Percentiles rank a stretch among this genome's conserved stretches.
Conservation (phyloP, 2,329 filamentous ascomycete species). For the Byssoonygena ceratinophila region DNA sequence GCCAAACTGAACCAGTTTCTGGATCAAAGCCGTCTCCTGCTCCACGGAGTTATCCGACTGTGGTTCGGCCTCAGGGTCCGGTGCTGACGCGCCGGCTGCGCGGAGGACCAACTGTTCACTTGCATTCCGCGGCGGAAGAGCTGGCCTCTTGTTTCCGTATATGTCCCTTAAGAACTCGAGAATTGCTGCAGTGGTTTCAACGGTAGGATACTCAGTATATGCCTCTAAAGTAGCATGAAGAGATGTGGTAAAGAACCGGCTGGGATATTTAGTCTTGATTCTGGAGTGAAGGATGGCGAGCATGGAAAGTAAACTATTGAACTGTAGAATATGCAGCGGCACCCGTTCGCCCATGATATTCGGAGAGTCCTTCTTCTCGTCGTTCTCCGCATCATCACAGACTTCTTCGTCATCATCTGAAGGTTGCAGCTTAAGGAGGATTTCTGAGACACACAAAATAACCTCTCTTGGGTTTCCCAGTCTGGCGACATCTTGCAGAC, state of each 20-base stretch:
- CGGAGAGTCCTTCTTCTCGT: conserved; percentile 12
- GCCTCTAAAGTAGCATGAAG: conserved; percentile 51
- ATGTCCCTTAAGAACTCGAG: conserved; percentile 49
- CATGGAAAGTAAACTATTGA: conserved; percentile 39
- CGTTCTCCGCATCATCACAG: conserved; percentile 25
- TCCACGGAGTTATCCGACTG: conserved; percentile 28
- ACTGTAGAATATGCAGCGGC: conserved; percentile 29
- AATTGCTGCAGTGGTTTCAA: conserved; percentile 48
- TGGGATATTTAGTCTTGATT: conserved; percentile 54
- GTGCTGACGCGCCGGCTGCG: conserved; percentile 31
- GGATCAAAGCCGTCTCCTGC: conserved; percentile 43
- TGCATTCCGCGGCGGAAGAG: conserved; percentile 48
- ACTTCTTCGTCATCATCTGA: conserved; percentile 26
- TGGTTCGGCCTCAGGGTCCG: conserved; percentile 49
- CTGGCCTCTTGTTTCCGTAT: conserved; percentile 48
- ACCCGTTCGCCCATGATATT: conserved; percentile 9
- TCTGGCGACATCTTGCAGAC: conserved; percentile 51
- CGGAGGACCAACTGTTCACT: conserved; percentile 38
- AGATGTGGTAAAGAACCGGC: conserved; percentile 53
- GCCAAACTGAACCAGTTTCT: conserved; percentile 51
- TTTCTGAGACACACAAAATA: conserved; percentile 53
- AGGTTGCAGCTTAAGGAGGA: conserved; percentile 47
- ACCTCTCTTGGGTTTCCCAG: conserved; percentile 56
- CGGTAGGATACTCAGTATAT: conserved; percentile 47
- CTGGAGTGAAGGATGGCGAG: conserved; percentile 49